Evolutionary conservation across 805 yeast genomes (phyloP), one percentile per base, ranked within the genome.

Genomic region (Maudiozyma serrabonitensis): DNA sequence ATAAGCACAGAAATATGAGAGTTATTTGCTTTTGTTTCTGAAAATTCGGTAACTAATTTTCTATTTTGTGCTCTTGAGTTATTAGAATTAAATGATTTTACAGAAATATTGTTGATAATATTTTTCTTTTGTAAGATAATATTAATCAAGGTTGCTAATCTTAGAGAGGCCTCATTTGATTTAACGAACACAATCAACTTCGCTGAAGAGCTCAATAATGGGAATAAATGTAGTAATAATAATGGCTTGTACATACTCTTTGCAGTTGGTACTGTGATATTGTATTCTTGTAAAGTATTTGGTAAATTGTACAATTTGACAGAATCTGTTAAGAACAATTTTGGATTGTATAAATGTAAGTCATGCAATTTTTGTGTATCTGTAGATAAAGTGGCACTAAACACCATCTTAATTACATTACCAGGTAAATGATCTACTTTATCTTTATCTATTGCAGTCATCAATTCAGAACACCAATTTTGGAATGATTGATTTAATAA

Each of bases 331-430:
- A 87, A 71, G 49, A 62, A 67, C 45, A 93, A 66, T 58, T 82
- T 75, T n/a, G 95, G 97, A 56, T 73, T 75, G 50, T 72, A 71
- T 53, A 93, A 77, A 46, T 82, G 79, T 51, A 93, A 73, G 43
- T 79, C 76, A 8, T 91, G 76, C 49, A 93, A 70, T 61, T 86
- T 87, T 28, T 93, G 95, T 0, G 97, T 87, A 63, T 90, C 95
- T 2, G 96, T 83, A 3, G 97, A 88, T 47, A 93, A 75, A 0
- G 99, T 93, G 7, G 99, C 99, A 46, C 95, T 83, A 61, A 93
- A 88, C 3, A 93, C 75, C 64, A 91, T 73, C 56, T 90, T 78
- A 69, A 70, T 83, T 61, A 67, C 81, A 66, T 61, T 61, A 38
- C 64, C 67, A 13, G 68, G 59, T 57, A 55, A 34, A 51, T 54